Evolutionary conservation across 2,329 filamentous ascomycete species (phyloP), one percentile per base, ranked within the genome.

Genomic region (Aspergillus tamarii): DNA sequence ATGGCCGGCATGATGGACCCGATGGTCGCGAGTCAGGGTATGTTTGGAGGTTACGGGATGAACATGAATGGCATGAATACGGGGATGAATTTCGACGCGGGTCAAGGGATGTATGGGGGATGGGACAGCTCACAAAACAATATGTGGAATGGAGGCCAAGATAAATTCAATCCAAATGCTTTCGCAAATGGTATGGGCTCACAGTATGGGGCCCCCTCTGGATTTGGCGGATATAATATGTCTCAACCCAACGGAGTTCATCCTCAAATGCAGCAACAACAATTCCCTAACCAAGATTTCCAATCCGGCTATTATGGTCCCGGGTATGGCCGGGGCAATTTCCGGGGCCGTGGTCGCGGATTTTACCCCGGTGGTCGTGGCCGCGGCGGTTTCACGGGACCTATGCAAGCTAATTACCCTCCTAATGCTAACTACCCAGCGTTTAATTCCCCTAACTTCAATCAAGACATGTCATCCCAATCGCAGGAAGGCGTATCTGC

Each of bases 131-230:
- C 90, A 83, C 89, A 91, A 83, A 88, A 79, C 75, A 80, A 76
- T 79, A 79, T 89, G 85, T 93, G 90, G 90, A 91, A 89, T 89
- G 87, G 88, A 85, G 87, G 88, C 85, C 89, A 91, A 90, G 90
- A 92, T 92, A 93, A 92, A 90, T 92, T 88, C 89, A 93, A 90
- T 87, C 86, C 88, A 91, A 92, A 88, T 91, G 88, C 88, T 87
- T 86, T 82, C 75, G 76, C 87, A 81, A 79, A 85, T 86, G 88
- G 88, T 85, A 91, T 91, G 87, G 89, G 88, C 85, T 88, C 89
- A 91, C 90, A 92, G 83, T 92, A 87, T 88, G 90, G 89, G 83
- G 86, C 87, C 87, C 90, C 91, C 85, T 85, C 88, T 85, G 89
- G 89, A 83, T 92, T 85, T 81, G 82, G 83, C 81, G 81, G 82